A percentile compares a stretch with the other conserved stretches of the same genome.
Conservation (phyloP, 805 yeast species). For the Schizosaccharomyces japonicus region DNA sequence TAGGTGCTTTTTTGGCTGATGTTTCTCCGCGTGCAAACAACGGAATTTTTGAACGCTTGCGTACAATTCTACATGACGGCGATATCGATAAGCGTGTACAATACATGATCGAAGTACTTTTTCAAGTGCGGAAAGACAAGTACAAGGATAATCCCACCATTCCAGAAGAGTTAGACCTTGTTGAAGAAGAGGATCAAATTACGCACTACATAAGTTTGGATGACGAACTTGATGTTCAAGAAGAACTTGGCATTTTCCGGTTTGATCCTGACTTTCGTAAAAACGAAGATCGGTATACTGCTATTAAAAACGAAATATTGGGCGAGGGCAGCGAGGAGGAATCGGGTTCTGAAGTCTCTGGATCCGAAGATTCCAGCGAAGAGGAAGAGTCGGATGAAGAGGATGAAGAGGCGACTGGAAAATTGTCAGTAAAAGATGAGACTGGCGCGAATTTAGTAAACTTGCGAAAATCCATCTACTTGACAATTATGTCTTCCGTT, state of each 20-base stretch:
- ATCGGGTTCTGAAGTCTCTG: constrained; percentile 8
- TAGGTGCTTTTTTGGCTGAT: constrained; percentile 29
- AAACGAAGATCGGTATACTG: constrained; percentile 26
- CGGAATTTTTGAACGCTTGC: constrained; percentile 33
- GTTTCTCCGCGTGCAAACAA: constrained; percentile 24
- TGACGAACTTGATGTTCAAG: constrained; percentile 25
- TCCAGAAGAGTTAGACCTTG: constrained; percentile 28
- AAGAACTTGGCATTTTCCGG: constrained; percentile 26
- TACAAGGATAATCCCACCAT: constrained; percentile 21
- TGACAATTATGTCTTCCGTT: constrained; percentile 71
- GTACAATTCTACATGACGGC: constrained; percentile 36
- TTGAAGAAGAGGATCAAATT: constrained; percentile 37
- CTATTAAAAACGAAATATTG: constrained; percentile 23
- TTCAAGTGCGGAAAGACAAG: constrained; percentile 25
- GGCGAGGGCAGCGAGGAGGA: constrained; percentile 16
- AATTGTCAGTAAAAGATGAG: constrained; percentile 30
- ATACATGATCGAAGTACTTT: constrained; percentile 26
- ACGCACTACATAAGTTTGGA: constrained; percentile 34
- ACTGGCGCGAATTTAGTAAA: constrained; percentile 40
- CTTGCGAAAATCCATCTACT: constrained; percentile 52
- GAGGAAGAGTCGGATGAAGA: constrained; percentile 13
- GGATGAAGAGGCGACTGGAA: constrained; percentile 9
- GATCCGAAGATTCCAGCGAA: constrained; percentile 8
- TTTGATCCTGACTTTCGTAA: constrained; percentile 28
- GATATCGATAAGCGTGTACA: constrained; percentile 22